Evolutionary conservation across 2,329 filamentous ascomycete species (phyloP), one percentile per base, ranked within the genome.

Genomic region (Colletotrichum sp.): DNA sequence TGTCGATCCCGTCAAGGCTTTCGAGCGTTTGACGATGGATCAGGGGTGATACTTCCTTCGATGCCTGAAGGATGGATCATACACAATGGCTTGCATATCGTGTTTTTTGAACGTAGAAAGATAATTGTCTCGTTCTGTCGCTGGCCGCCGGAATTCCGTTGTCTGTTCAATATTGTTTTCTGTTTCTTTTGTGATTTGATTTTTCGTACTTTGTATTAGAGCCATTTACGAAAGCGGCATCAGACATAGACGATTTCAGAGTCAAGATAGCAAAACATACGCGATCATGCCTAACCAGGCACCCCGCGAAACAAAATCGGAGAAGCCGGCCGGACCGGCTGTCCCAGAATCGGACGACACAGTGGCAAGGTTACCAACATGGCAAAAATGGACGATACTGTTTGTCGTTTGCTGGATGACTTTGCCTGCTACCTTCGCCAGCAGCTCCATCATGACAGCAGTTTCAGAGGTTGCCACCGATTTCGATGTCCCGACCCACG

Each of bases 391-490:
- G 61, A 59, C 77, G 5, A 77, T 71, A 10, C 75, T 80, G 7
- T 77, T 74, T 32, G 71, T 74, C 4, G 72, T 77, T 26, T 79
- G 78, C 69, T 80, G 78, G 78, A 78, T 78, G 76, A 77, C 78
- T 9, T 65, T 81, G 74, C 91, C 94, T 65, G 92, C 95, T 77
- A 94, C 94, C 4, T 98, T 98, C 80, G 93, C 93, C 0, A 94
- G 92, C 39, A 96, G 94, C 0, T 93, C 93, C 2, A 92, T 96
- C 18, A 84, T 96, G 18, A 89, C 94, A 2, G 95, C 94, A 3
- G 91, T 94, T 2, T 93, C 94, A 3, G 94, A 96, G 82, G 92
- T 96, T 8, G 93, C 94, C 3, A 82, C 81, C 7, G 92, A 91
- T 8, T 95, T 91, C 81, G 77, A 86, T 48, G 94, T 93, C 0